Percentiles rank a stretch among this genome's conserved stretches.
These are phyloP conservation scores for Alternaria angustiovoidea DNA, from an alignment of 2,329 filamentous ascomycete genomes.

Conservation along the genomic window DNA sequence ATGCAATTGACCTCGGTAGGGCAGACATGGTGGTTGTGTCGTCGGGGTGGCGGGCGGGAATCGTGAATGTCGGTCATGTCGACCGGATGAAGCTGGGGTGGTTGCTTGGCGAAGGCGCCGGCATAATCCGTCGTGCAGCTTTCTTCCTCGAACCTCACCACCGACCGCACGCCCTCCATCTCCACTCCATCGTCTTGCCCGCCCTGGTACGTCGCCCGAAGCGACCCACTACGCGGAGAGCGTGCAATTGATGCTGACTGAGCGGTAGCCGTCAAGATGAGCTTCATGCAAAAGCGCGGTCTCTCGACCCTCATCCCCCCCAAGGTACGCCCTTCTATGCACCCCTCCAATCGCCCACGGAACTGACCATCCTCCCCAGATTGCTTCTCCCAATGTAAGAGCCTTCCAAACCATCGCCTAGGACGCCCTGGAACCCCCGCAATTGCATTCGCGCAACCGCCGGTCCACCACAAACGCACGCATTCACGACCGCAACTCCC, in stretches of 20 bases:
- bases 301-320: conserved; percentile 99
- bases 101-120: conserved; percentile 30
- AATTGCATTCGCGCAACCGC: conserved; percentile 12
- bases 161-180: conserved; percentile 41
- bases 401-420: conserved; percentile 14
- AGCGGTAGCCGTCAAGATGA: conserved; percentile 73
- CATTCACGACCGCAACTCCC: conserved; percentile 13
- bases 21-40: conserved; percentile 49
- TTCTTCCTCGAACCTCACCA: conserved; percentile 41
- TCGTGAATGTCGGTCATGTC: conserved; percentile 27
- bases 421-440: conserved; percentile 19
- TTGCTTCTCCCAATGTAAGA: conserved; percentile 86
- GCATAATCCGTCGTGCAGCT: conserved; percentile 42
- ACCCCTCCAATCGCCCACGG: conserved; percentile 15
- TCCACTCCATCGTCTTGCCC: conserved; percentile 48
- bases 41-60: conserved; percentile 23
- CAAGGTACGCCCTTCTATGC: conserved; percentile 72
- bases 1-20: conserved; percentile 52
- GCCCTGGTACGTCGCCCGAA: conserved; percentile 41
- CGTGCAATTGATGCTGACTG: conserved; percentile 50
- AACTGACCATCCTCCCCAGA: conserved; percentile 61
- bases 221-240: conserved; percentile 12
- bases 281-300: conserved; percentile 87
- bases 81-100: conserved; percentile 29
- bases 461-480: conserved; percentile 29